Evolutionary conservation across 164 flowering plant species (phyloP).

Genomic region (Nelumbo lutea): DNA sequence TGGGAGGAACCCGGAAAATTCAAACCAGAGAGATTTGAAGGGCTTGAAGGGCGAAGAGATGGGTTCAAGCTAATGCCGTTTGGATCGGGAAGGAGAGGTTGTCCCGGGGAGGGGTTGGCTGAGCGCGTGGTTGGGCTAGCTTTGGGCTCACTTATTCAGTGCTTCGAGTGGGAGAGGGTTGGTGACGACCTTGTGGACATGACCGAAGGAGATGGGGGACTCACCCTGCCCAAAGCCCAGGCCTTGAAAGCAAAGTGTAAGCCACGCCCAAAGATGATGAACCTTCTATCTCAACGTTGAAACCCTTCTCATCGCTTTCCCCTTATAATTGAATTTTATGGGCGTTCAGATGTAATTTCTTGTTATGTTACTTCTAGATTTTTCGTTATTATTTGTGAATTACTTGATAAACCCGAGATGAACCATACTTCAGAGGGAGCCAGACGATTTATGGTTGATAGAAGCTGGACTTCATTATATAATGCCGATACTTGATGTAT

Average conservation of each 20-base stretch:
- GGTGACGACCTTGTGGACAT: slow-evolving; percentile 18
- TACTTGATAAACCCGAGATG: no score
- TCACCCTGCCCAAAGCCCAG: slow-evolving; percentile 18
- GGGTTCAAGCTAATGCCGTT: slow-evolving; percentile 16
- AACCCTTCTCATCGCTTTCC: no score
- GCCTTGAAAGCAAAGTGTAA: slow-evolving; percentile 22
- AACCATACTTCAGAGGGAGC: no score
- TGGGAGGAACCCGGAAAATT: slow-evolving; percentile 30
- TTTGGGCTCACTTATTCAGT: slow-evolving; percentile 24
- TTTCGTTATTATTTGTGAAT: no score
- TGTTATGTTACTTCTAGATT: no score
- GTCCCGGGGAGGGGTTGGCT: slow-evolving; percentile 27
- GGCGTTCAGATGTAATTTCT: no score
- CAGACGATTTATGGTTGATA: no score
- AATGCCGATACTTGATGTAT: no score
- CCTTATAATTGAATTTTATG: no score
- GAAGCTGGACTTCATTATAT: no score
- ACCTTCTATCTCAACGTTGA: slow-evolving; percentile 5
- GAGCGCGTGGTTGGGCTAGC: slow-evolving; percentile 16
- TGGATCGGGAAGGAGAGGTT: slow-evolving; percentile 13
- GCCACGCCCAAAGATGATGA: slow-evolving; percentile 9
- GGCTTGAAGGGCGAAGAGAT: slow-evolving; percentile 5
- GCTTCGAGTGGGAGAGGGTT: slow-evolving; percentile 26
- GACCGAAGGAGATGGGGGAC: slow-evolving; percentile 16
- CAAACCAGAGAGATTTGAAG: slow-evolving; percentile 28